Evolutionary conservation across 306 rosid genomes (phyloP), one percentile per base, ranked within the genome.

Genomic region (Canavalia gladiata): DNA sequence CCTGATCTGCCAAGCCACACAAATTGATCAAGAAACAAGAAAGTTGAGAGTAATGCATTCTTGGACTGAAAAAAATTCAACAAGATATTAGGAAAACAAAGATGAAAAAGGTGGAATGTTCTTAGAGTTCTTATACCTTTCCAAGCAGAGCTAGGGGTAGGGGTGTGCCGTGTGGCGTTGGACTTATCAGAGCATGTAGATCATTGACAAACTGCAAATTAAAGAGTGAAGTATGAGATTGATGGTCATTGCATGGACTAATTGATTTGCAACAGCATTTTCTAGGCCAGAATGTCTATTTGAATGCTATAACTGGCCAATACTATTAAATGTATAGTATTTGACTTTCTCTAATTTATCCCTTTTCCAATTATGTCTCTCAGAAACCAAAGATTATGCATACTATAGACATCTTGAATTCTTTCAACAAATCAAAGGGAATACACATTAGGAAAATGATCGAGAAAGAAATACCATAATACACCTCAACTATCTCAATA

Each of bases 1-100:
- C 97, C 98, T 0, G 97, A 31, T 83, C 97, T 92, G 45, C 98
- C 90, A 49, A 92, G 97, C 98, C 98, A 94, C 76, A 91, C 98
- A 66, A 94, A 81, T 94, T 94, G 98, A 90, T 94, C 98, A 31
- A 92, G 98, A 86, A 92, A 88, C 72, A 94, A 92, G 90, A 94
- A 94, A 74, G 97, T 92, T 79, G 98, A 91, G 52, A 94, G 83
- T 72, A 92, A 79, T n/a, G 97, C 95, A 41, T 94, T 91, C 87
- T 94, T 94, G 77, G 94, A 92, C 98, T 94, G 94, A 28, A 75
- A 58, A 58, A 6, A 59, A 81, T 43, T 43, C 76, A 77, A 80
- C 47, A 72, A 8, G 35, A 46, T 52, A 52, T 83, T 57, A 85
- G 70, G 33, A 57, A 71, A 75, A 49, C 39, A 43, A 81, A 47